Conservation (phyloP, 1,139 yeast species). For the Diutina siamensis region DNA sequence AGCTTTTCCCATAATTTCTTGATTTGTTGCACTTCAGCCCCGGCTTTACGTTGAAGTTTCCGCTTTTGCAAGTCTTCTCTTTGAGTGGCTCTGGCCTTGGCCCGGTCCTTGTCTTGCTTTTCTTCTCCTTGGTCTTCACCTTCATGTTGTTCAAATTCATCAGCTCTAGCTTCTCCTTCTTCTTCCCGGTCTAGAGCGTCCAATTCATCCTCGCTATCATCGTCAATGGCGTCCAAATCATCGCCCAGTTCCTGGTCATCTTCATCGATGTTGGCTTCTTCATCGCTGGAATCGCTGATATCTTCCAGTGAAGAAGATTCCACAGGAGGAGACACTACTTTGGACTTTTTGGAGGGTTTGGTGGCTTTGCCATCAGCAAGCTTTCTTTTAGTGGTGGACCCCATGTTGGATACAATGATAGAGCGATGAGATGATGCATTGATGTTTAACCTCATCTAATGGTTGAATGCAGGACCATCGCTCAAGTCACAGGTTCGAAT, state of each 20-base stretch:
- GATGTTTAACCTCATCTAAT: no score
- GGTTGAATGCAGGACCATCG: no score
- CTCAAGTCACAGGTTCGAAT: no score
- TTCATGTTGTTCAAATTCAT: constrained; percentile 9
- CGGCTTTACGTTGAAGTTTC: constrained; percentile 77
- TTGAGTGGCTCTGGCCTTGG: constrained; percentile 24
- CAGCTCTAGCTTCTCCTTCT: constrained; percentile 7
- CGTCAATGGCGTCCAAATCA: constrained; percentile 8
- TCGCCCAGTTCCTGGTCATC: constrained; percentile 13
- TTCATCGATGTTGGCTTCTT: constrained; percentile 13
- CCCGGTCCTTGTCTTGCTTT: constrained; percentile 22
- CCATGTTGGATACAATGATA: background rate
- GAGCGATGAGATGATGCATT: background rate
- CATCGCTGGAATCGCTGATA: constrained; percentile 6
- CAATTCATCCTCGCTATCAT: constrained; percentile 7
- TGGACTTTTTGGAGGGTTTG: background rate
- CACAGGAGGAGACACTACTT: background rate
- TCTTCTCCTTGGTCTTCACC: constrained; percentile 19
- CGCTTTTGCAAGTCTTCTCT: constrained; percentile 70
- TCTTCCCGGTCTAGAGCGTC: constrained; percentile 9
- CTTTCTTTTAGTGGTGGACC: background rate
- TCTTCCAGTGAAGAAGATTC: background rate
- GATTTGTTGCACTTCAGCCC: constrained; percentile 73
- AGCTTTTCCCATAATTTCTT: constrained; percentile 86
- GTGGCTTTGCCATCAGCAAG: background rate